A percentile compares a stretch with the other conserved stretches of the same genome.
Evolutionary conservation across 345 rosid species (phyloP).

Genomic region (Tarenaya hassleriana): DNA sequence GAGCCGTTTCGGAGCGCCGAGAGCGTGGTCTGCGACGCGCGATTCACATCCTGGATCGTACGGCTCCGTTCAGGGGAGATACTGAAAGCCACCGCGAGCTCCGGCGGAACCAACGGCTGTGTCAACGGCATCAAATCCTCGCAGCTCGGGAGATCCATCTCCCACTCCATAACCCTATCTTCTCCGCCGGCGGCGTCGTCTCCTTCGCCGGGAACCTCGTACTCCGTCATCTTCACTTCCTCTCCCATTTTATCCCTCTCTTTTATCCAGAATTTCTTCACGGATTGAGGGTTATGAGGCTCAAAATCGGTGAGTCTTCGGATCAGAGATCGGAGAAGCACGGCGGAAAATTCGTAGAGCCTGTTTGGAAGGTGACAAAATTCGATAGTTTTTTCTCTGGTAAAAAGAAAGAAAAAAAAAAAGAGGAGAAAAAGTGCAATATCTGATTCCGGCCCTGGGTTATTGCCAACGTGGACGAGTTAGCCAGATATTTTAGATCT

Average conservation of each 20-base stretch:
- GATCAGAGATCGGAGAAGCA: slow-evolving; percentile 16
- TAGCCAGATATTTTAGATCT: slow-evolving; percentile 48
- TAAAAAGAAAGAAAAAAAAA: neutral
- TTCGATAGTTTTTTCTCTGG: neutral
- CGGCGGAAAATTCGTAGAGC: slow-evolving; percentile 17
- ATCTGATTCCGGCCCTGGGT: slow-evolving; percentile 35
- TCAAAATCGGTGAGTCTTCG: neutral
- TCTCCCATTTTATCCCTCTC: slow-evolving; percentile 15
- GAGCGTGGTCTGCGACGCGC: slow-evolving; percentile 53
- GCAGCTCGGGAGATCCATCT: slow-evolving; percentile 14
- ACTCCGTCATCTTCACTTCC: slow-evolving; percentile 29
- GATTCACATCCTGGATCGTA: slow-evolving; percentile 49
- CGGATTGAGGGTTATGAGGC: neutral
- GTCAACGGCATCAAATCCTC: slow-evolving; percentile 48
- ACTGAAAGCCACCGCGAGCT: slow-evolving; percentile 72
- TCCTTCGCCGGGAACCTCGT: slow-evolving; percentile 19
- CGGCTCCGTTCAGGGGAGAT: slow-evolving; percentile 46
- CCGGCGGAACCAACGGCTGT: slow-evolving; percentile 49
- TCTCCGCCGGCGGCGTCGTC: slow-evolving; percentile 6
- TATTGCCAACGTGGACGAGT: slow-evolving; percentile 58
- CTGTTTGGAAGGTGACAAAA: slow-evolving; percentile 20
- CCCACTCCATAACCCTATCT: slow-evolving; percentile 18
- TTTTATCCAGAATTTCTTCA: neutral
- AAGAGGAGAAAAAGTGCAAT: slow-evolving; percentile 38
- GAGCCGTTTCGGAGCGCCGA: slow-evolving; percentile 31